Conservation (phyloP, 345 rosid species). For the Melaleuca alternifolia region DNA sequence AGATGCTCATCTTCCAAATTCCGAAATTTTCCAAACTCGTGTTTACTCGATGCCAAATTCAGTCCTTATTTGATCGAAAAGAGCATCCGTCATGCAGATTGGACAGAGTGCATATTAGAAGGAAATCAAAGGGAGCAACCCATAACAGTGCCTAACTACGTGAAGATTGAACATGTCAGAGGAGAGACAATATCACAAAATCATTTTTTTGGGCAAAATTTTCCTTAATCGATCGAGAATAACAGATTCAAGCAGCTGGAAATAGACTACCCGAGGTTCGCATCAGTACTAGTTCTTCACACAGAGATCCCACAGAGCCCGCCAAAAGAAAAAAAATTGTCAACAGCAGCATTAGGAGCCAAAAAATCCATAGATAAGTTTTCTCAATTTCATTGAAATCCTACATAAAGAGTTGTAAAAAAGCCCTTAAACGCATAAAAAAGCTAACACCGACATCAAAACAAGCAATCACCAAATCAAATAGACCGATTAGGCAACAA, state of each 20-base stretch:
- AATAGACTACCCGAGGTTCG: neutral
- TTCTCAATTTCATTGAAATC: neutral
- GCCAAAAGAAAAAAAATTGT: neutral
- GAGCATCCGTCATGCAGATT: neutral
- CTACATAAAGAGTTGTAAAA: neutral
- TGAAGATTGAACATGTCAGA: neutral
- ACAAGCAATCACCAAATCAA: neutral
- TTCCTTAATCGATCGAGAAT: neutral
- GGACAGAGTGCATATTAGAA: neutral
- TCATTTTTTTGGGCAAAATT: neutral
- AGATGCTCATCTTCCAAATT: neutral
- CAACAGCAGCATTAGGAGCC: neutral
- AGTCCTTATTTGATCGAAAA: neutral
- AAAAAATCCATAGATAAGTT: neutral
- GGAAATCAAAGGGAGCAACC: neutral
- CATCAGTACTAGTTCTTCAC: neutral
- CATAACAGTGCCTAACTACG: neutral
- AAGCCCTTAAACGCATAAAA: neutral
- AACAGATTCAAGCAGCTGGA: neutral
- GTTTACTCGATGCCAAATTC: neutral
- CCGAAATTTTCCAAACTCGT: neutral
- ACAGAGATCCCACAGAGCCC: neutral
- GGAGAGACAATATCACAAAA: neutral
- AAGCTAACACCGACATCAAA: neutral
- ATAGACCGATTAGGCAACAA: neutral